Percentiles rank a stretch among this genome's conserved stretches.
phyloP scores from a whole-genome alignment of 2,329 filamentous ascomycete species.

The Penicillium sp. region DNA sequence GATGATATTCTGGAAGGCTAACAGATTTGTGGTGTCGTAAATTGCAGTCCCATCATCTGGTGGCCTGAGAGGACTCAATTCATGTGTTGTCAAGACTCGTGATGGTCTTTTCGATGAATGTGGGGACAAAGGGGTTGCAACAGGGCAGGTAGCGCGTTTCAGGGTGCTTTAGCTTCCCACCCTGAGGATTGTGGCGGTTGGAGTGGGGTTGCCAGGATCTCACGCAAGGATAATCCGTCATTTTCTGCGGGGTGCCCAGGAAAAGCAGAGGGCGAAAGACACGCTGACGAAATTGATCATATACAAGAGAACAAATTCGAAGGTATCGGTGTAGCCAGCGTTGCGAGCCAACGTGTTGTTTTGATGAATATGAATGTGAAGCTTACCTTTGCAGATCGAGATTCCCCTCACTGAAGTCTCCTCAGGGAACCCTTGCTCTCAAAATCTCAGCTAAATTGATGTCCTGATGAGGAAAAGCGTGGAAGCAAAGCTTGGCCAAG shows the following conservation, averaged over 20 bases:
- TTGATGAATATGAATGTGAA: neutral
- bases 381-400: neutral
- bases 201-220: constrained; percentile 28
- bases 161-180: constrained; percentile 35
- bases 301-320: too few species aligned
- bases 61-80: neutral
- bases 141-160: constrained; percentile 33
- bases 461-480: constrained; percentile 22
- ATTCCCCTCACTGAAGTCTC: neutral
- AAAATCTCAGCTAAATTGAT: constrained; percentile 7
- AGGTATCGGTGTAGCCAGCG: neutral
- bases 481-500: constrained; percentile 19
- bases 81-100: neutral
- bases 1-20: neutral
- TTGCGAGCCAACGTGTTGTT: neutral
- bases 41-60: constrained; percentile 1
- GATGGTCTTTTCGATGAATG: neutral
- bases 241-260: neutral
- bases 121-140: neutral
- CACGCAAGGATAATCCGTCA: neutral
- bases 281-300: neutral
- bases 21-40: neutral
- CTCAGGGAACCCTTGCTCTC: constrained; percentile 14
- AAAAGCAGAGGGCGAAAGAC: neutral
- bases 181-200: constrained; percentile 31